Evolutionary conservation across 1,284 basidiomycete species (phyloP).

Genomic region (Sanghuangporus weigelae): DNA sequence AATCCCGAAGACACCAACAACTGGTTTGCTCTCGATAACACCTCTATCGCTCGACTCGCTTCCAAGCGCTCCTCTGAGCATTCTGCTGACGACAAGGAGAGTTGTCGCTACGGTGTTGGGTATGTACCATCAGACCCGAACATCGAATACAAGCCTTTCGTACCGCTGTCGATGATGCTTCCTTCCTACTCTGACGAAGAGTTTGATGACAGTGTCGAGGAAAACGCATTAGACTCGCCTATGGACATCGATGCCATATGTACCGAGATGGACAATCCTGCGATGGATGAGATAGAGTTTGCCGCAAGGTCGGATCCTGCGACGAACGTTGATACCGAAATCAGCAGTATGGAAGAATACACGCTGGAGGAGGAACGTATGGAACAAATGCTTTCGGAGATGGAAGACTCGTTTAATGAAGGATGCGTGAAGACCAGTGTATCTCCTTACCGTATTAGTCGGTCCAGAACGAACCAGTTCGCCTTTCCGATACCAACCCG

Average conservation of each 20-base stretch:
- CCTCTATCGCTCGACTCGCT: no score
- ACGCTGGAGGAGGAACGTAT: no score
- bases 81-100: background rate
- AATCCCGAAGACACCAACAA: no score
- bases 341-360: no score
- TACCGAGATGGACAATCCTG: background rate
- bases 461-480: no score
- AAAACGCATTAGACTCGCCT: background rate
- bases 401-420: no score
- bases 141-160: background rate
- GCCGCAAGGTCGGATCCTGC: no score
- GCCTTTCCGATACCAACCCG: background rate
- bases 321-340: no score
- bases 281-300: background rate
- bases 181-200: constrained; percentile 4
- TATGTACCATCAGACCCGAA: background rate
- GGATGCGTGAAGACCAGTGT: background rate
- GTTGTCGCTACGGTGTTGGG: constrained; percentile 14
- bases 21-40: no score
- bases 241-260: background rate
- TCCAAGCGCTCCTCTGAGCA: background rate
- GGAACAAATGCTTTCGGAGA: no score
- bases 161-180: background rate
- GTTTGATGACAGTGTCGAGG: background rate
- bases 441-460: background rate